Evolutionary conservation across 805 yeast genomes (phyloP), one percentile per base, ranked within the genome.

Genomic region (Suhomyces sp.): DNA sequence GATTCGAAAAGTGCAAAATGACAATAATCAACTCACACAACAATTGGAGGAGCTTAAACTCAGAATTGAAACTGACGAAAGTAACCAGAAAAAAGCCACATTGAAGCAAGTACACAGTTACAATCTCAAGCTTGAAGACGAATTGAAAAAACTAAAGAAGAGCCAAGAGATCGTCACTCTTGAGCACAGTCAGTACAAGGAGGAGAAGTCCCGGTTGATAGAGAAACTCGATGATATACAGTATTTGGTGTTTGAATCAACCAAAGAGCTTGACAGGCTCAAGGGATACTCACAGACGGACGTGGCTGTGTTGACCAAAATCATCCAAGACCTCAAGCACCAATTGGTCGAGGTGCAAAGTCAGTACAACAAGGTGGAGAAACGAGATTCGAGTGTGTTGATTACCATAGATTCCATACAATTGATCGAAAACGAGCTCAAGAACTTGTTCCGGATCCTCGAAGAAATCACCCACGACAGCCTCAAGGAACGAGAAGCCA

Each of bases 161-260:
- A 66, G 78, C 2, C 94, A 89, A 63, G 89, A 87, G 60, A 65
- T 75, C 10, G 69, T 87, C 46, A 78, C 86, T 0, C 60, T 70
- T 10, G 90, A 86, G 56, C 89, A 86, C 62, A 73, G 77, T 21
- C 78, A 76, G 44, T 88, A 88, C 67, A 86, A 83, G 66, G 68
- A 76, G 15, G 84, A 84, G 47, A 89, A 88, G 63, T 68, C 73
- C n/a, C 67, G 79, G 40, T 64, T 86, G 49, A 75, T 84, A 15
- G 79, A 80, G 45, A 79, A 81, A 50, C 65, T 86, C 7, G 89
- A 87, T 57, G 84, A 83, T 53, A 78, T 79, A 50, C 82, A 80
- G 52, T 83, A 80, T 51, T 66, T 83, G 43, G 70, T 83, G 15
- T 67, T 80, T 12, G 89, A 85, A 51, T 64, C 82, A 2, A 80